Base-by-base conservation (phyloP, 108 stramenopile genomes). In the Nitzschia sp. region DNA sequence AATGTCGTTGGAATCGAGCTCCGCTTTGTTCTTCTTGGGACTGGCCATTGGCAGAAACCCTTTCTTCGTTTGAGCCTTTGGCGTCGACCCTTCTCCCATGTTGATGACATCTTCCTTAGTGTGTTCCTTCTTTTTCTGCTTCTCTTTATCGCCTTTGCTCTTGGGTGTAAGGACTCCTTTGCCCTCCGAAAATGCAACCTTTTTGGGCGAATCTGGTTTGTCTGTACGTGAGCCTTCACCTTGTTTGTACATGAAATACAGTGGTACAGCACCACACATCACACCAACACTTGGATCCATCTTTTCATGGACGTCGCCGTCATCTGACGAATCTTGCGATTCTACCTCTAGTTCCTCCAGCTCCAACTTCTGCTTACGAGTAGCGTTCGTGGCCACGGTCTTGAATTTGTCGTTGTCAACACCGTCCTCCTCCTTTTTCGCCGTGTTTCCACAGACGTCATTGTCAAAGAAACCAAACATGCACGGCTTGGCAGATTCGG, bases 181-280 rank as follows among this genome's bases (percentile, higher is more conserved):
- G 19, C 28, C 36, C 42, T 61, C 24, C 2, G 19, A n/a, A 51
- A 21, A 5, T 51, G 11, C 49, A 17, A 21, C 5, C 23, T 35
- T 36, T 49, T 65, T 30, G 1, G 26, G 1, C 4, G n/a, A n/a
- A 1, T 42, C 2, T 3, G 1, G 13, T 15, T 46, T 63, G 1
- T 59, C 35, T 23, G 23, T 1, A 6, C n/a, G n/a, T 19, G 2
- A 9, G 11, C n/a, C 61, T 6, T 49, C 19, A 18, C 17, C 9
- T 28, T 47, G 47, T 21, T 17, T 32, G 24, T 55, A 67, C 66
- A 67, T 67, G 36, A 67, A 67, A 33, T 67, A 67, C 1, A 67
- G 54, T 3, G 66, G 66, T 5, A 67, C 66, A 35, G 66, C 66
- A 42, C 66, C 66, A 24, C 66, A 67, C 54, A 67, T 67, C 2